These are phyloP conservation scores for Dicorynia guianensis DNA, from an alignment of 306 rosid genomes.

Conservation along the genomic window DNA sequence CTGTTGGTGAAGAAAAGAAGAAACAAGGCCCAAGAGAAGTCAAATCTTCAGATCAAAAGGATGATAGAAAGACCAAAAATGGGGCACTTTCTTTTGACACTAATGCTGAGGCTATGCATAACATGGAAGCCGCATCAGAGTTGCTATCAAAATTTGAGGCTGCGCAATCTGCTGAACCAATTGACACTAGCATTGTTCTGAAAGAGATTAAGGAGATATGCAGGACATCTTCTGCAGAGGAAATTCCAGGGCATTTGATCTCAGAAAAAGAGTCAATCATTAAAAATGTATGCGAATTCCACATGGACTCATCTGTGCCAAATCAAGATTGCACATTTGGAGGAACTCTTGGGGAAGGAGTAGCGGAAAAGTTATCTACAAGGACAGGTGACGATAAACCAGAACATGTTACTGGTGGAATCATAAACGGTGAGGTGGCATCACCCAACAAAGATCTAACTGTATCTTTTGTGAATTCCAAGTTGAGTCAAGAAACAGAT, in stretches of 20 bases:
- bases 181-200: slow-evolving; percentile 34
- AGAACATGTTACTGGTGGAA: slow-evolving; percentile 46
- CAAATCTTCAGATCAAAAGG: slow-evolving; percentile 57
- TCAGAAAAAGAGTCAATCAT: slow-evolving; percentile 39
- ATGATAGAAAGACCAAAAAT: slow-evolving; percentile 46
- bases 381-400: slow-evolving; percentile 55
- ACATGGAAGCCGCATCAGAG: slow-evolving; percentile 45
- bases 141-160: slow-evolving; percentile 46
- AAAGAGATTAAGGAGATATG: slow-evolving; percentile 50
- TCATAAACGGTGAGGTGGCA: slow-evolving; percentile 45
- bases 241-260: slow-evolving; percentile 38
- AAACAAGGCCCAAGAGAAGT: slow-evolving; percentile 60
- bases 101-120: slow-evolving; percentile 48
- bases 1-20: slow-evolving; percentile 56
- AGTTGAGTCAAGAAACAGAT: slow-evolving; percentile 47
- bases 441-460: slow-evolving; percentile 48
- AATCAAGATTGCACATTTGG: slow-evolving; percentile 38
- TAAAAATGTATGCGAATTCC: slow-evolving; percentile 38
- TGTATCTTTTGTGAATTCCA: slow-evolving; percentile 44
- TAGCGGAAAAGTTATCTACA: slow-evolving; percentile 49
- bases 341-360: slow-evolving; percentile 42
- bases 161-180: slow-evolving; percentile 44
- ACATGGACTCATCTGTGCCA: slow-evolving; percentile 36
- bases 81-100: slow-evolving; percentile 47
- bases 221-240: slow-evolving; percentile 48